Evolutionary conservation across 1,284 basidiomycete genomes (phyloP).

Genomic region (Trichosporon ovoides): DNA sequence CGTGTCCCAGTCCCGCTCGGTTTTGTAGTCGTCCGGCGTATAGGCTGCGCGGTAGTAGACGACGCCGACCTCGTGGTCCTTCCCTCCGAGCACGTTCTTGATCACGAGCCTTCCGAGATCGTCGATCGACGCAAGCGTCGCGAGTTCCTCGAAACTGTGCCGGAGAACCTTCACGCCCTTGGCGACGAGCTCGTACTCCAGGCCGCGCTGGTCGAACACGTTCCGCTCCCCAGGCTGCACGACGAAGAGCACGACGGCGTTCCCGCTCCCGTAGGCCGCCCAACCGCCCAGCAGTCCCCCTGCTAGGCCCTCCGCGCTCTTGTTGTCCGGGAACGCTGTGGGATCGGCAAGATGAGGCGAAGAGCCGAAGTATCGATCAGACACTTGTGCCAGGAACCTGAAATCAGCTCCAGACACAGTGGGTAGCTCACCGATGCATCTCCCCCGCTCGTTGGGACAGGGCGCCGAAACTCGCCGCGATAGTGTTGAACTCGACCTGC

Average conservation of each 20-base stretch:
- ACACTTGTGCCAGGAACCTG: slow-evolving; percentile 64
- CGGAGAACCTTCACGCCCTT: slow-evolving; percentile 69
- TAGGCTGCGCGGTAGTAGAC: slow-evolving; percentile 88
- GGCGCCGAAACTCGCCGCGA: slow-evolving; percentile 83
- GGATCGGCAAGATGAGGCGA: slow-evolving; percentile 55
- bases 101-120: slow-evolving; percentile 52
- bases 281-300: slow-evolving; percentile 76
- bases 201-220: slow-evolving; percentile 84
- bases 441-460: slow-evolving; percentile 68
- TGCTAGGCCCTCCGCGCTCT: slow-evolving; percentile 65
- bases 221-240: slow-evolving; percentile 86
- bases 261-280: slow-evolving; percentile 57
- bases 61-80: slow-evolving; percentile 52
- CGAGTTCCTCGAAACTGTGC: slow-evolving; percentile 68
- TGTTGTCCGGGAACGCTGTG: slow-evolving; percentile 67
- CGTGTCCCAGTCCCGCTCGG: slow-evolving; percentile 60
- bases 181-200: slow-evolving; percentile 70
- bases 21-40: slow-evolving; percentile 73
- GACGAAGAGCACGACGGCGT: slow-evolving; percentile 66
- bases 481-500: slow-evolving; percentile 98
- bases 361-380: slow-evolving; percentile 60
- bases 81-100: slow-evolving; percentile 47
- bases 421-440: slow-evolving; percentile 64
- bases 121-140: slow-evolving; percentile 53
- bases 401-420: slow-evolving; percentile 5